Conservation (phyloP, 1,139 yeast genomes). For the Lodderomyces oxycetoniae region DNA sequence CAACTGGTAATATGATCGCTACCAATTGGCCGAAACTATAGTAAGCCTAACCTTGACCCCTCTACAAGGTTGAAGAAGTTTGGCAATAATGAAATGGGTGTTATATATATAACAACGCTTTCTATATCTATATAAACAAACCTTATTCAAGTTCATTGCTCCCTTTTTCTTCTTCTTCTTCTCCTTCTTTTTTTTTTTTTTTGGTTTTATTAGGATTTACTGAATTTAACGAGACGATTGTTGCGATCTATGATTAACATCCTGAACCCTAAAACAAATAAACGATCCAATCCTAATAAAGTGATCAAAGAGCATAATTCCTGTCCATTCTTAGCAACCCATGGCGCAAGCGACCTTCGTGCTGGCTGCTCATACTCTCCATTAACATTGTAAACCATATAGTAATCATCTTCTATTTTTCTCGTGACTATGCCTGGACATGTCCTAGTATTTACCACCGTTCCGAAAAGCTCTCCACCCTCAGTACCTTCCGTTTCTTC, state of each 20-base stretch:
- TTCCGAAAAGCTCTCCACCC: constrained; percentile 3
- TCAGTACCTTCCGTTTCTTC: background rate
- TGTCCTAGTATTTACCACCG: constrained; percentile 5
- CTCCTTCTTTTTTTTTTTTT: background rate
- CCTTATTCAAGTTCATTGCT: background rate
- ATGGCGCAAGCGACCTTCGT: background rate
- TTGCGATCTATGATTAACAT: background rate
- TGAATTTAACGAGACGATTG: background rate
- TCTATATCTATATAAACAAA: background rate
- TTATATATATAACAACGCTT: too few species aligned
- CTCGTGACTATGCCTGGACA: constrained; percentile 3
- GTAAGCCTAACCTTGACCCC: too few species aligned
- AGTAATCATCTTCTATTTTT: background rate
- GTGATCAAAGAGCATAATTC: constrained; percentile 4
- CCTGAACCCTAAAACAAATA: constrained; percentile 1
- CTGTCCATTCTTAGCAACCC: background rate
- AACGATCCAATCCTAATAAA: constrained; percentile 4
- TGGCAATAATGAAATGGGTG: too few species aligned
- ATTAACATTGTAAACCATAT: background rate
- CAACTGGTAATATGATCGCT: too few species aligned
- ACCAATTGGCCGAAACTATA: too few species aligned
- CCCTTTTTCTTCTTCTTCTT: background rate
- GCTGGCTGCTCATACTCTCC: constrained; percentile 2
- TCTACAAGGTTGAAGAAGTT: too few species aligned
- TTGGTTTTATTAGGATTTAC: too few species aligned